Evolutionary conservation across 2,329 filamentous ascomycete species (phyloP).

Genomic region (Stachybotrys chlorohalonatus): DNA sequence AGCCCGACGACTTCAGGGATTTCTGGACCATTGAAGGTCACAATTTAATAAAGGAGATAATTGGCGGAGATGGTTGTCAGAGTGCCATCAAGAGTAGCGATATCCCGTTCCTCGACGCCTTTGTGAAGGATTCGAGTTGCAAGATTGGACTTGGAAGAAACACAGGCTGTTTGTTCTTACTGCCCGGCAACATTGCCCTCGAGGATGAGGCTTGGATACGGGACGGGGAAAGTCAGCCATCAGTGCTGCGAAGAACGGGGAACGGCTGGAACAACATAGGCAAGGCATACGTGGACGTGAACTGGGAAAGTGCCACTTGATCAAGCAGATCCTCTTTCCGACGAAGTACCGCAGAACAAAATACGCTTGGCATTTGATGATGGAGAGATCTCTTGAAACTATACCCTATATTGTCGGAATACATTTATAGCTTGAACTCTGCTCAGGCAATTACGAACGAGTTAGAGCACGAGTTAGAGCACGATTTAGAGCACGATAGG

Average conservation of each 20-base stretch:
- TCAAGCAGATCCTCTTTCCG: too few relatives aligned
- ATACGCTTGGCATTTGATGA: too few relatives aligned
- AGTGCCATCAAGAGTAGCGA: constrained; percentile 15
- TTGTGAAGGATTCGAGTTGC: constrained; percentile 13
- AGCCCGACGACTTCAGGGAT: constrained; percentile 22
- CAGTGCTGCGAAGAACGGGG: constrained; percentile 10
- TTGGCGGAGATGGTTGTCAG: constrained; percentile 15
- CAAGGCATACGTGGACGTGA: constrained; percentile 7
- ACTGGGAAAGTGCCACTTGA: neutral
- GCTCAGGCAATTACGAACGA: too few relatives aligned
- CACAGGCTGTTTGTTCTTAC: constrained; percentile 14
- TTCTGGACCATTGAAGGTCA: constrained; percentile 23
- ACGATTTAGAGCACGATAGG: too few relatives aligned
- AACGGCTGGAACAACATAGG: constrained; percentile 7
- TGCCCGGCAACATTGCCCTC: constrained; percentile 15
- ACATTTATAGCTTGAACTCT: too few relatives aligned
- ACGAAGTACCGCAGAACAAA: too few relatives aligned
- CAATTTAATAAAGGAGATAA: constrained; percentile 22
- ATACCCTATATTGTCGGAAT: too few relatives aligned
- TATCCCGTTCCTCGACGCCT: constrained; percentile 14
- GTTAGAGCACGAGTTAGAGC: too few relatives aligned
- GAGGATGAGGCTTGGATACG: constrained; percentile 17
- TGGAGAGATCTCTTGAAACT: too few relatives aligned
- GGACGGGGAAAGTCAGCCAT: constrained; percentile 9
- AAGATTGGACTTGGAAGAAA: constrained; percentile 16